Evolutionary conservation across 2,329 filamentous ascomycete species (phyloP), one percentile per base, ranked within the genome.

Genomic region (Botrytis fragariae): DNA sequence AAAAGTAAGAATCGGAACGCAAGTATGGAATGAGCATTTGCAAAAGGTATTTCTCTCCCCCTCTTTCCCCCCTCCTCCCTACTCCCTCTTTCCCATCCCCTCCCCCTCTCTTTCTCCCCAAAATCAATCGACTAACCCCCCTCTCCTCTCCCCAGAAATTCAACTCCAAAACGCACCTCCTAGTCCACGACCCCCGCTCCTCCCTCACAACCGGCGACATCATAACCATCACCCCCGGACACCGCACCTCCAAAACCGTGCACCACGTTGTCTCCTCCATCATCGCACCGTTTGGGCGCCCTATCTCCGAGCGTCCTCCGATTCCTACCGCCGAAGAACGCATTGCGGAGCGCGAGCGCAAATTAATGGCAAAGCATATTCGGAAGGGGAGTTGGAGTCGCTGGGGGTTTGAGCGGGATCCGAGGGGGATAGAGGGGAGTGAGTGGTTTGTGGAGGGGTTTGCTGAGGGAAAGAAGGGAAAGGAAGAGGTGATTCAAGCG

Each of bases 111-210:
- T 60, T 64, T 37, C 25, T 25, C 22, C n/a, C n/a, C 44, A 45
- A 1, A 5, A n/a, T 22, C 42, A 54, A n/a, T 10, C 59, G 45
- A 57, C 39, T 51, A 51, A 51, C 44, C 4, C 14, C 35, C 32
- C 6, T 20, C 1, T 51, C 32, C n/a, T 35, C 35, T n/a, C 25
- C 39, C 25, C 77, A 92, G 90, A 85, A 87, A 84, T 95, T 92
- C 82, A 87, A 90, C 79, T 84, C 87, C 62, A 87, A 88, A 35
- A 85, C 87, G 76, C 87, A 89, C 77, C 87, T 91, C 80, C 88
- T 95, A 44, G 92, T 95, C 54, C 92, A 94, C 84, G 93, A 96
- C 82, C 93, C 93, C 42, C 89, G 89, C 81, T 88, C 90, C 77
- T 94, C 92, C 39, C 87, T 94, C 54, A 87, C 90, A 73, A 87